A percentile compares a stretch with the other conserved stretches of the same genome.
phyloP scores from a whole-genome alignment of 2,329 filamentous ascomycete species.

The Penicillium sp. region DNA sequence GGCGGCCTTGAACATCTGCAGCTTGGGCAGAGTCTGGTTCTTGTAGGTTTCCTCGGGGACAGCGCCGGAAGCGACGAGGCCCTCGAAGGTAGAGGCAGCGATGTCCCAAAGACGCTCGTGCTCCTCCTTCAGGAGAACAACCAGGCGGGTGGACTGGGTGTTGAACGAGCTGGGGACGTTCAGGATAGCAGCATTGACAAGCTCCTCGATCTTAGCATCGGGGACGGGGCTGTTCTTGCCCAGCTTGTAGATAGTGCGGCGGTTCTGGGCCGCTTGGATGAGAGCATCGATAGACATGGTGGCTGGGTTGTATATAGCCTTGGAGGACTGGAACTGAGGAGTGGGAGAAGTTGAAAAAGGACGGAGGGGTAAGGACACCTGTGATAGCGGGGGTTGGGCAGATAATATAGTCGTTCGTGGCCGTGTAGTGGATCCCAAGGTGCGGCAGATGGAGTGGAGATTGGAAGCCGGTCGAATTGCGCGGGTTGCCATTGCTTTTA shows the following conservation, averaged over 20 bases:
- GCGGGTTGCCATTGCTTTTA: constrained; percentile 13
- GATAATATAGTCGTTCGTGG: not conserved
- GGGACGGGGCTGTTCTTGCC: constrained; percentile 35
- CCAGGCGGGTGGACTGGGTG: constrained; percentile 75
- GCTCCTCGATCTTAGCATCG: constrained; percentile 38
- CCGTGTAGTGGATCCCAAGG: constrained; percentile 10
- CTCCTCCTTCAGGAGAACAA: constrained; percentile 77
- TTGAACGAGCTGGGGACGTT: constrained; percentile 84
- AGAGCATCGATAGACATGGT: constrained; percentile 25
- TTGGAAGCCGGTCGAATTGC: constrained; percentile 16
- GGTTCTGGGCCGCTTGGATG: constrained; percentile 33
- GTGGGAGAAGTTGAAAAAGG: constrained; percentile 16
- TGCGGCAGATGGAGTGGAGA: constrained; percentile 12
- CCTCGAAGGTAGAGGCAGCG: constrained; percentile 63
- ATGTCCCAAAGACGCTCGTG: constrained; percentile 89
- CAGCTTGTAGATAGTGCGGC: constrained; percentile 40
- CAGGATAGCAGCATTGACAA: constrained; percentile 55
- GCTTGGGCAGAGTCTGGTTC: constrained; percentile 43
- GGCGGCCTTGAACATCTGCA: constrained; percentile 65
- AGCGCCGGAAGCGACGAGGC: constrained; percentile 61
- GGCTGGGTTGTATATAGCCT: not conserved
- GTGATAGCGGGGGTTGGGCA: constrained; percentile 6
- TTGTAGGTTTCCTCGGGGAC: constrained; percentile 58
- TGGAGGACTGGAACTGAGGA: not conserved
- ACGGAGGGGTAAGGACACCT: constrained; percentile 33